Evolutionary conservation across 441 rosid species (phyloP).

Genomic region (Gossypium schwendimanii): DNA sequence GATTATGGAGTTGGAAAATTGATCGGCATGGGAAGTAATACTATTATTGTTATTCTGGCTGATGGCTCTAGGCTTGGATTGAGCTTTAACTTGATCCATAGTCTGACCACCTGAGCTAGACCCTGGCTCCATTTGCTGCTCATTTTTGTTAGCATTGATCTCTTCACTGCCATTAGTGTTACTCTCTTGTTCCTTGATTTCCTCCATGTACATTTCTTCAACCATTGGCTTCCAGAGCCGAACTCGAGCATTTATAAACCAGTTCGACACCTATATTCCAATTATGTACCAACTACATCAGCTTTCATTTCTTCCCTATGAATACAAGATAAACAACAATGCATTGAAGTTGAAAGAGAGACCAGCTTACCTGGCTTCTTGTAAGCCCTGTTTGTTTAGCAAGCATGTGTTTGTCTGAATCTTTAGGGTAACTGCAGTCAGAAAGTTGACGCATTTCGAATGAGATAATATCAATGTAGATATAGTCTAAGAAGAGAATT

Average conservation of each 20-base stretch:
- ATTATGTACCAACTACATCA: not conserved
- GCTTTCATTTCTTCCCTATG: not conserved
- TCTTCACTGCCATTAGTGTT: conserved; percentile 19
- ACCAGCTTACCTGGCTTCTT: conserved; percentile 50
- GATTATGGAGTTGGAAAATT: conserved; percentile 29
- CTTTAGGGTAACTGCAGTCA: conserved; percentile 59
- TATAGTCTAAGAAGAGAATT: not conserved
- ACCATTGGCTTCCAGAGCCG: conserved; percentile 69
- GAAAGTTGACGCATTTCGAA: not conserved
- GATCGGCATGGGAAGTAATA: conserved; percentile 5
- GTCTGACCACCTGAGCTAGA: conserved; percentile 14
- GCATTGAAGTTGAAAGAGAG: not conserved
- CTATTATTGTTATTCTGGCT: conserved; percentile 6
- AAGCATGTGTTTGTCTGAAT: conserved; percentile 60
- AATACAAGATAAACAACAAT: not conserved
- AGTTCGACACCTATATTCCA: conserved; percentile 46
- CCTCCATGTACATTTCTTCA: conserved; percentile 56
- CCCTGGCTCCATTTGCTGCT: conserved; percentile 21
- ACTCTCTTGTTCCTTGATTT: conserved; percentile 35
- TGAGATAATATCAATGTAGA: not conserved
- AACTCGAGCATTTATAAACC: conserved; percentile 67
- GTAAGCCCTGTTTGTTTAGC: conserved; percentile 82
- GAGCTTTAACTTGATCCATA: conserved; percentile 20
- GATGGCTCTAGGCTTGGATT: conserved; percentile 17
- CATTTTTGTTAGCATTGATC: conserved; percentile 15